Conservation (phyloP, 2,329 filamentous ascomycete species). For the Aspergillus niger region DNA sequence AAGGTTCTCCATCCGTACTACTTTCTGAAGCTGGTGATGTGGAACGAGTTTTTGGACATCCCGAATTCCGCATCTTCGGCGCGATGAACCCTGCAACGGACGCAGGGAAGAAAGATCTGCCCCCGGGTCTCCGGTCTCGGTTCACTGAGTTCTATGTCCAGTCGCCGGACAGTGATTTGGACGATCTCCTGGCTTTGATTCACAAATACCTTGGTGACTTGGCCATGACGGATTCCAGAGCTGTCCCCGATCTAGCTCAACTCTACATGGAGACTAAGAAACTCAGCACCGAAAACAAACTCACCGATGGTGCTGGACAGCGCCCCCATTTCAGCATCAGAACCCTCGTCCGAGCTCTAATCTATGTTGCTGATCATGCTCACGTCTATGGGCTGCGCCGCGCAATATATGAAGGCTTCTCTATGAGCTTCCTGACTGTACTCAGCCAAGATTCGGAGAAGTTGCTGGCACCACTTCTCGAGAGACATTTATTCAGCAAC, state of each 20-base stretch:
- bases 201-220: slow-evolving; percentile 79
- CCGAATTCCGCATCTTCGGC: slow-evolving; percentile 92
- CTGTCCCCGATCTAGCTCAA: slow-evolving; percentile 77
- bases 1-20: slow-evolving; percentile 75
- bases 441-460: slow-evolving; percentile 80
- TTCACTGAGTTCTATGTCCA: slow-evolving; percentile 97
- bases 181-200: slow-evolving; percentile 85
- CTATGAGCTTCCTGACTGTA: slow-evolving; percentile 95
- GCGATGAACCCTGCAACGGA: slow-evolving; percentile 99
- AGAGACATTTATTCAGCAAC: slow-evolving; percentile 74
- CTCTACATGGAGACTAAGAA: slow-evolving; percentile 87
- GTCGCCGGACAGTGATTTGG: slow-evolving; percentile 81
- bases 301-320: slow-evolving; percentile 94
- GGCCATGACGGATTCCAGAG: slow-evolving; percentile 69
- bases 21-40: slow-evolving; percentile 93
- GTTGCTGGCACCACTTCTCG: slow-evolving; percentile 75
- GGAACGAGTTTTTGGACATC: slow-evolving; percentile 83
- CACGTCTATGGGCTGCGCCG: slow-evolving; percentile 81
- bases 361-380: slow-evolving; percentile 82
- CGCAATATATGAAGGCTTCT: slow-evolving; percentile 91
- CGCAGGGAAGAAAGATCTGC: slow-evolving; percentile 91
- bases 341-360: slow-evolving; percentile 85
- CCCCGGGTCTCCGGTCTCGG: slow-evolving; percentile 80
- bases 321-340: slow-evolving; percentile 96
- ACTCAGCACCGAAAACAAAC: slow-evolving; percentile 74